Evolutionary conservation across 352 stramenopile species (phyloP), one percentile per base, ranked within the genome.

Genomic region (Saprolegnia parasitica): DNA sequence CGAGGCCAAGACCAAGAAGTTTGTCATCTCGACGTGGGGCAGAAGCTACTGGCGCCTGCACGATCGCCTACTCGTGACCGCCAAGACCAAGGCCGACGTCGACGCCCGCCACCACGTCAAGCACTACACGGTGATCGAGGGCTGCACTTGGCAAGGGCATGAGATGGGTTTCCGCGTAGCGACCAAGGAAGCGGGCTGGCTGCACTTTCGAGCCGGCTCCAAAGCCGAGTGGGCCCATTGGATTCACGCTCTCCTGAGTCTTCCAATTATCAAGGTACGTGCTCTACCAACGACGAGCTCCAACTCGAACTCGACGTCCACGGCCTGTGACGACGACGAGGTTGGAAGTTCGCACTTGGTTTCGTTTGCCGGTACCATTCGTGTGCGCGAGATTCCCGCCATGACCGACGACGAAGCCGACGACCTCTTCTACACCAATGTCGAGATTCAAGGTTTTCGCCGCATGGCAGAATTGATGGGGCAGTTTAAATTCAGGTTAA

Each of bases 211-310:
- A 4, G 54, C 50, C 35, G 39, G 32, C 23, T 70, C 63, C 15
- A 70, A 70, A 29, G 47, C 63, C 13, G 49, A 70, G 21, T 70
- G 63, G 63, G 63, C 63, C 18, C 15, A n/a, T 6, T 70, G 63
- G 63, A 9, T 70, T 10, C 63, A 70, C 37, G 63, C 52, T 15
- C 52, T 58, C 52, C 32, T 58, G 16, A 8, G 23, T 16, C 52
- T 58, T 58, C 8, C 8, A 8, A 16, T 39, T 8, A 29, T 16
- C 23, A 39, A 39, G 32, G n/a, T n/a, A n/a, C n/a, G n/a, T n/a
- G n/a, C n/a, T n/a, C n/a, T n/a, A n/a, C 52, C 8, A 8, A 39
- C 23, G 16, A 58, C 23, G 8, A 8, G 8, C 8, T 29, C 8
- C 23, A 15, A 15, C 13, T 58, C 52, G 8, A 16, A 58, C 52